These are phyloP conservation scores for Petrea volubilis DNA, from an alignment of 257 asterid genomes.

Conservation along the genomic window DNA sequence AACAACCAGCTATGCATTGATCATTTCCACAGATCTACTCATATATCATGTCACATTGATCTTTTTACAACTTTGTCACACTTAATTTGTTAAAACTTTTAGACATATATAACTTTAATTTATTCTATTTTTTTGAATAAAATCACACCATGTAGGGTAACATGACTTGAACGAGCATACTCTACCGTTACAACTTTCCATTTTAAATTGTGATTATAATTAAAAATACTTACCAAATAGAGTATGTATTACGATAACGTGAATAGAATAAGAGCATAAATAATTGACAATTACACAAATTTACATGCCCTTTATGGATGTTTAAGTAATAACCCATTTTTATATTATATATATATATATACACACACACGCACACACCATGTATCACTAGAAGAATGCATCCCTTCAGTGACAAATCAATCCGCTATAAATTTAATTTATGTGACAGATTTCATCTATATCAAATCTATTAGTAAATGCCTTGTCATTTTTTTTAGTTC, in stretches of 20 bases:
- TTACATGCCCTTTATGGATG: not conserved
- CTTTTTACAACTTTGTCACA: constrained; percentile 1
- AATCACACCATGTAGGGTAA: not conserved
- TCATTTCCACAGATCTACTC: not conserved
- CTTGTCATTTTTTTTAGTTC: too few relatives aligned
- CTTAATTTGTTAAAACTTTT: not conserved
- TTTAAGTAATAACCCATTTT: too few relatives aligned
- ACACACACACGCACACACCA: too few relatives aligned
- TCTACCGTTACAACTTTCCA: not conserved
- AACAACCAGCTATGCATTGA: constrained; percentile 12
- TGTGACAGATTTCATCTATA: too few relatives aligned
- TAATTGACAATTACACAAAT: not conserved
- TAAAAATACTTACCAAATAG: not conserved
- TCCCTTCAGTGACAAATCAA: not conserved
- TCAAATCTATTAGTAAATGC: too few relatives aligned
- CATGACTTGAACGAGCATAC: not conserved
- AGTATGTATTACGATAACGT: not conserved
- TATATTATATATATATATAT: too few relatives aligned
- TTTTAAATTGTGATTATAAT: not conserved
- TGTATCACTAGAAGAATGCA: too few relatives aligned
- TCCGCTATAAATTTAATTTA: too few relatives aligned
- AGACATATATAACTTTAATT: not conserved
- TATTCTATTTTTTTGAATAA: not conserved
- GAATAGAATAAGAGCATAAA: not conserved
- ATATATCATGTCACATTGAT: constrained; percentile 16